phyloP scores from a whole-genome alignment of 495 filamentous ascomycete genomes.

The Neurospora sp. region DNA sequence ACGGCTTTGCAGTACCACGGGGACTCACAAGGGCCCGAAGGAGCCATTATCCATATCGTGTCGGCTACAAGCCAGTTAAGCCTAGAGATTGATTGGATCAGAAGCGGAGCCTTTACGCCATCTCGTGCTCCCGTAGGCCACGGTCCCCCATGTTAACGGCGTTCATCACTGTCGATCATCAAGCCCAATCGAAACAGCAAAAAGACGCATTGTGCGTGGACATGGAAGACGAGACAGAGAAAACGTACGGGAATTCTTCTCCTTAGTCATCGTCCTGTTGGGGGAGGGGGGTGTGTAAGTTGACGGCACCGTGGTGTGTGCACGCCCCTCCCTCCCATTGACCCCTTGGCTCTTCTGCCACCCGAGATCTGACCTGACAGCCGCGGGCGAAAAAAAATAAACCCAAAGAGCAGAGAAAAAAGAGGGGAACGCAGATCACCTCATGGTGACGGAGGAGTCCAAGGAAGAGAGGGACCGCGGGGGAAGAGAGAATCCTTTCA shows the following conservation, averaged over 20 bases:
- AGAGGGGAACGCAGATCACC: not conserved
- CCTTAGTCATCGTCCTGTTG: not conserved
- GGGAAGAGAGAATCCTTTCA: not conserved
- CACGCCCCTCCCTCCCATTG: not conserved
- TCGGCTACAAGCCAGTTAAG: slow-evolving; percentile 17
- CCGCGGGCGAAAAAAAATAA: not conserved
- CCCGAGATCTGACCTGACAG: not conserved
- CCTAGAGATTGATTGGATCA: slow-evolving; percentile 13
- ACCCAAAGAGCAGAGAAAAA: not conserved
- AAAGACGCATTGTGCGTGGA: not conserved
- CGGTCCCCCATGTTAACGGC: slow-evolving; percentile 20
- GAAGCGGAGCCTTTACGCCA: slow-evolving; percentile 18
- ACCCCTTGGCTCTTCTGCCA: not conserved
- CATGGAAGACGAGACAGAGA: not conserved
- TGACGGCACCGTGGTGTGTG: not conserved
- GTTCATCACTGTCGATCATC: slow-evolving; percentile 26
- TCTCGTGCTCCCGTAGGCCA: slow-evolving; percentile 22
- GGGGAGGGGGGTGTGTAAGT: not conserved
- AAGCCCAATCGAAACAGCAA: slow-evolving; percentile 14
- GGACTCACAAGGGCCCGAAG: slow-evolving; percentile 4
- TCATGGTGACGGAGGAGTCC: not conserved
- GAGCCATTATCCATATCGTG: slow-evolving; percentile 16
- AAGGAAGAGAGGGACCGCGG: not conserved
- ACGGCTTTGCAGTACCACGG: not conserved
- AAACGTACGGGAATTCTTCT: not conserved